These are phyloP conservation scores for Coniochaeta hoffmannii DNA, from an alignment of 2,329 filamentous ascomycete genomes.

Conservation along the genomic window DNA sequence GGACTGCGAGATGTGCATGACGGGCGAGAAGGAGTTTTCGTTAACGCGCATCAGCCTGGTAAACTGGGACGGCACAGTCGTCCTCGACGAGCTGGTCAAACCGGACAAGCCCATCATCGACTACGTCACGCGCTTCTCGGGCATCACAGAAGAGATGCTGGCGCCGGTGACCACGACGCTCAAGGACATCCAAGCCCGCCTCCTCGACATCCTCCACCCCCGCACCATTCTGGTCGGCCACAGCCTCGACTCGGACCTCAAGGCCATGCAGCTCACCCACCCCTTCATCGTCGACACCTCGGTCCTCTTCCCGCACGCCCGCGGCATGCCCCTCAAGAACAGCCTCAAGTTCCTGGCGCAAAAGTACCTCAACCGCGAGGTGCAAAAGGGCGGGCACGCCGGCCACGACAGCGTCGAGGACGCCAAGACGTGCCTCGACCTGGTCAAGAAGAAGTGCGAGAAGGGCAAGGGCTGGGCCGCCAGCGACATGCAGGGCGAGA, in stretches of 20 bases:
- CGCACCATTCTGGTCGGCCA: conserved; percentile 72
- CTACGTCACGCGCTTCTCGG: conserved; percentile 87
- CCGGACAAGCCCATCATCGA: conserved; percentile 81
- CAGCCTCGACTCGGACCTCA: conserved; percentile 76
- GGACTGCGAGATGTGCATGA: conserved; percentile 97
- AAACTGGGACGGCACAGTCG: conserved; percentile 72
- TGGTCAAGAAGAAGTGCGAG: conserved; percentile 93
- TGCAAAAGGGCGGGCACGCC: conserved; percentile 68
- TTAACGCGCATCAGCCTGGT: conserved; percentile 85
- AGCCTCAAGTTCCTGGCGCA: conserved; percentile 84
- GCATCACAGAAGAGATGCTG: conserved; percentile 83
- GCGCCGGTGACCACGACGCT: conserved; percentile 77
- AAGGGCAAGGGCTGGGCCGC: conserved; percentile 83
- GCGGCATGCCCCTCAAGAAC: conserved; percentile 82
- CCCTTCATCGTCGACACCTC: conserved; percentile 92
- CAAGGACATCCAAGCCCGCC: conserved; percentile 69
- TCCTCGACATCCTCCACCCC: conserved; percentile 65
- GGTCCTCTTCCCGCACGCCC: conserved; percentile 82
- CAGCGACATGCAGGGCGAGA: conserved; percentile 71
- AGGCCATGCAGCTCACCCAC: conserved; percentile 77
- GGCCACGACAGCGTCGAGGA: conserved; percentile 95
- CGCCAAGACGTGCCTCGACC: conserved; percentile 80
- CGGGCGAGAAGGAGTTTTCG: conserved; percentile 69
- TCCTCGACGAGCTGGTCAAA: conserved; percentile 89
- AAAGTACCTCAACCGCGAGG: conserved; percentile 78